Evolutionary conservation across 768 basidiomycete genomes (phyloP), one percentile per base, ranked within the genome.

Genomic region (Stropharia rugosoannulata): DNA sequence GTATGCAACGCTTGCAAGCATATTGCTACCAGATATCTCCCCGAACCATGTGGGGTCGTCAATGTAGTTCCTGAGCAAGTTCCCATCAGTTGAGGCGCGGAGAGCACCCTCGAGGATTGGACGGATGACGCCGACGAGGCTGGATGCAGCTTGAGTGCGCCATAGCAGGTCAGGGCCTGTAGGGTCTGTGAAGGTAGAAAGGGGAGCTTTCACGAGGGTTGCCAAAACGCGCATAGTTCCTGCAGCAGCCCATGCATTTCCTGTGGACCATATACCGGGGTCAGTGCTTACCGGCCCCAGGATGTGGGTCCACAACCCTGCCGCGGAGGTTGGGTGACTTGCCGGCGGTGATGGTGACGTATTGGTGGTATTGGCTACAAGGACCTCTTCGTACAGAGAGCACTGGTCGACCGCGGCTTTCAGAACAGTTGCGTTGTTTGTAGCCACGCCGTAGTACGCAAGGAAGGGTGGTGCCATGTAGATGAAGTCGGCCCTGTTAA

Each of bases 161-260:
- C 62, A 63, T 15, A n/a, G 55, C 22, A 36, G 39, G 12, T 38
- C 38, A 47, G 43, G 49, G 42, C 37, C 44, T 8, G 41, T 18
- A 16, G 70, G 18, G 27, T 41, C 42, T 10, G 32, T 45, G 44
- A 62, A 51, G 6, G 60, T 41, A 0, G 70, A 67, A n/a, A 69
- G 51, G 9, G 76, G 74, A 0, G 78, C 72, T 54, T 77, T 76
- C 39, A 75, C 61, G 8, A 80, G 63, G 0, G 78, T 76, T 19
- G 78, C 78, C 29, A 81, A 68, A 4, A 90, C 84, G 5, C 87
- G 77, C 25, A 83, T 68, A 77, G 86, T 85, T 0, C 88, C 88
- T 1, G 80, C 81, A 1, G 85, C 85, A 0, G 86, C 87, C 89
- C 89, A 90, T 0, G 74, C 86, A 59, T 90, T 90, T 2, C 84